Base-by-base conservation (phyloP, 164 flowering plant species). In the Vitis cinerea region DNA sequence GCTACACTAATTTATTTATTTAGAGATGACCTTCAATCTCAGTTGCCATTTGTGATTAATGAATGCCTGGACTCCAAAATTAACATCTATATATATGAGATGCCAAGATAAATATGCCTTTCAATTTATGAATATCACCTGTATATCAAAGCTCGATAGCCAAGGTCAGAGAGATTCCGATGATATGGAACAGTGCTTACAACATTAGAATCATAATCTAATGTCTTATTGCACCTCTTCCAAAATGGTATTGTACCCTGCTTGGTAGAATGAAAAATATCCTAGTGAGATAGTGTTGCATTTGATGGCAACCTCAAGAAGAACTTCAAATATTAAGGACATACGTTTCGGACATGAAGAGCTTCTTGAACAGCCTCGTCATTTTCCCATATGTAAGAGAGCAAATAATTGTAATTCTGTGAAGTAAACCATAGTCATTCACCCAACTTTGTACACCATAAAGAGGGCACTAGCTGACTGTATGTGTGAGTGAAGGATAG, bases 131-230 rank as follows among this genome's bases (percentile, higher is more conserved):
- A 1, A 17, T 14, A 37, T 56, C 15, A 80, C 83, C 79, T 80
- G 76, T 69, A 81, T 31, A 81, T 65, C 14, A 81, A 29, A 30
- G 71, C 74, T 11, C 73, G 77, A 12, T 57, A 59, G 19, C 66
- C 59, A 27, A 9, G 66, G 0, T 37, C 29, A 5, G 50, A 59
- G 48, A 77, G 67, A 63, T 75, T 64, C 1, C 60, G 61, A 63
- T 80, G 80, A 68, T 77, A 72, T 10, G 52, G 63, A 8, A 78
- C 31, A 13, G 17, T 59, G 56, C 68, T 72, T 0, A 3, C 0
- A 2, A 71, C 64, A 17, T 64, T 61, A 1, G 27, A 4, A 0
- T 8, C 15, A 52, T 68, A 69, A 30, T 53, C 4, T 9, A 78
- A 3, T 47, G 54, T 71, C 16, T 23, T 7, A 49, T 77, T 77